These are phyloP conservation scores for Boletus patriciae DNA, from an alignment of 768 basidiomycete genomes.

Conservation along the genomic window DNA sequence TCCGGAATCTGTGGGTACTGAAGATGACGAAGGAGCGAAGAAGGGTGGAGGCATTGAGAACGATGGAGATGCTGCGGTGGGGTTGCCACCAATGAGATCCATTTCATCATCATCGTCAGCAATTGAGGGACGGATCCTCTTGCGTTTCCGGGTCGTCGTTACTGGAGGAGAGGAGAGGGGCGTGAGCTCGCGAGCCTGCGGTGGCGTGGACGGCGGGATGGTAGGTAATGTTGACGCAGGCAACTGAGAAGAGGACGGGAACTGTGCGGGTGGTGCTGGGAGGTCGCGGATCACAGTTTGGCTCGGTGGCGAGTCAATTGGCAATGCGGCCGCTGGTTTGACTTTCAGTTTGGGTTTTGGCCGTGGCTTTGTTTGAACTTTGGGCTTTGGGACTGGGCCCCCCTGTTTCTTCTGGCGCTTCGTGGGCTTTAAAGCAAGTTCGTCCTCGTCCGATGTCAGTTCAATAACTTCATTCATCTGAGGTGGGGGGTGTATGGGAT, in stretches of 20 bases:
- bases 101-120: conserved; percentile 16
- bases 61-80: background rate
- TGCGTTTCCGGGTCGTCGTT: conserved; percentile 26
- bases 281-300: conserved; percentile 16
- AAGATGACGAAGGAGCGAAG: conserved; percentile 48
- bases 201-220: conserved; percentile 24
- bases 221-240: conserved; percentile 36
- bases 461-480: conserved; percentile 43
- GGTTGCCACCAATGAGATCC: conserved; percentile 5
- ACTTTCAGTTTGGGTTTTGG: conserved; percentile 28
- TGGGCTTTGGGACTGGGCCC: conserved; percentile 31
- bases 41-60: conserved; percentile 42
- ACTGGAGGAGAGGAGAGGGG: conserved; percentile 28
- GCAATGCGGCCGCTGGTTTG: conserved; percentile 12
- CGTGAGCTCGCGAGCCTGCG: conserved; percentile 22
- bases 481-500: background rate
- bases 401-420: conserved; percentile 34
- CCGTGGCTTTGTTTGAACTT: conserved; percentile 23
- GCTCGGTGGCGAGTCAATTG: conserved; percentile 19
- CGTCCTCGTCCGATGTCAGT: conserved; percentile 45
- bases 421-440: conserved; percentile 32
- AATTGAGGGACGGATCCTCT: conserved; percentile 14
- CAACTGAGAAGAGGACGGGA: conserved; percentile 30
- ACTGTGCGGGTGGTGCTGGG: conserved; percentile 35
- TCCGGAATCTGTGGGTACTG: conserved; percentile 27